These are phyloP conservation scores for Hypoxylon sp. DNA, from an alignment of 2,329 filamentous ascomycete genomes.

Conservation along the genomic window DNA sequence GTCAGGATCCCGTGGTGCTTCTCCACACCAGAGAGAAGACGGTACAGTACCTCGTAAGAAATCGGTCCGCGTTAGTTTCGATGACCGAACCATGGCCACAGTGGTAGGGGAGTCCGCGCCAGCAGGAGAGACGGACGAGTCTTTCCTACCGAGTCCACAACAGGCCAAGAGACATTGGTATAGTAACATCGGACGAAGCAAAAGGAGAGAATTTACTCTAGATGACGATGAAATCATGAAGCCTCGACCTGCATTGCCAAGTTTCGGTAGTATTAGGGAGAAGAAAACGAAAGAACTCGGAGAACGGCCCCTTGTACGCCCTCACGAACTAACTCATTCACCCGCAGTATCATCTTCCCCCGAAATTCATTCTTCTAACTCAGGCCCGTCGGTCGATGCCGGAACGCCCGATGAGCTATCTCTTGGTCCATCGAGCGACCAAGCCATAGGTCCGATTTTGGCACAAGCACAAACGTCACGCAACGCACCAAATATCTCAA, in stretches of 20 bases:
- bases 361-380: constrained; percentile 46
- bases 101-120: constrained; percentile 66
- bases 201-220: constrained; percentile 65
- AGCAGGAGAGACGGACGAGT: constrained; percentile 58
- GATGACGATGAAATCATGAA: constrained; percentile 80
- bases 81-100: constrained; percentile 71
- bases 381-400: constrained; percentile 47
- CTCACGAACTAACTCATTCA: constrained; percentile 58
- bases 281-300: constrained; percentile 68
- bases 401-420: constrained; percentile 53
- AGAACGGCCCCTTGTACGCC: constrained; percentile 72
- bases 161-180: constrained; percentile 67
- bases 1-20: constrained; percentile 54
- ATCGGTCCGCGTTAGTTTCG: constrained; percentile 82
- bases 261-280: constrained; percentile 80
- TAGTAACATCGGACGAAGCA: constrained; percentile 62
- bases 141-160: constrained; percentile 58
- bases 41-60: constrained; percentile 68
- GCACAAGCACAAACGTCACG: constrained; percentile 67
- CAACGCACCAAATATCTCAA: constrained; percentile 69
- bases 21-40: constrained; percentile 57
- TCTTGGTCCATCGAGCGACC: constrained; percentile 72
- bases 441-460: constrained; percentile 69
- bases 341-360: constrained; percentile 50
- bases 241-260: constrained; percentile 80